Conservation (phyloP, 768 basidiomycete genomes). For the Holtermannia corniformis region DNA sequence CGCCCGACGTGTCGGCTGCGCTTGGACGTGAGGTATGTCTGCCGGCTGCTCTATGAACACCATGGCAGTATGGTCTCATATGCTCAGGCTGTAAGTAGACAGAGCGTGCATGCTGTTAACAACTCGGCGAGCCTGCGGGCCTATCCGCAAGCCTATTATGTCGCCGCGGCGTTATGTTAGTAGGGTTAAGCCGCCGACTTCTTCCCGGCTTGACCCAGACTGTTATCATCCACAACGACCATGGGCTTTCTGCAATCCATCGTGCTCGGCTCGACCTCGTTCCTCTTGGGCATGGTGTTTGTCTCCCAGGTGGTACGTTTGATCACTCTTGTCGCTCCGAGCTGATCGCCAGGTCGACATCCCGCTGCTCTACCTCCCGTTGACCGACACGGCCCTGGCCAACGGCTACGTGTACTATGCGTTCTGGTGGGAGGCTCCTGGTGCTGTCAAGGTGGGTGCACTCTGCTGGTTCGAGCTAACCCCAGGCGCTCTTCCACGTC, state of each 20-base stretch:
- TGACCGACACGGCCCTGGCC: constrained; percentile 56
- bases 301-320: constrained; percentile 30
- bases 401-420: constrained; percentile 85
- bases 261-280: constrained; percentile 76
- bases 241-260: constrained; percentile 89
- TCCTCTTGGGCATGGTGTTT: constrained; percentile 65
- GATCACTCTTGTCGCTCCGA: constrained; percentile 1
- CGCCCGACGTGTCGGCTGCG: too few relatives aligned
- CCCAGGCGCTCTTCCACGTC: constrained; percentile 73
- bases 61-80: too few relatives aligned
- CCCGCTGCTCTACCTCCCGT: constrained; percentile 59
- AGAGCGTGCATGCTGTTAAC: too few relatives aligned
- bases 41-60: too few relatives aligned
- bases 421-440: constrained; percentile 86
- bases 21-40: too few relatives aligned
- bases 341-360: constrained; percentile 81
- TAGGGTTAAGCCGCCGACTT: too few relatives aligned
- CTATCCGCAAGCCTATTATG: too few relatives aligned
- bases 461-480: constrained; percentile 2
- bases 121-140: too few relatives aligned
- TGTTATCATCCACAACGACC: too few relatives aligned
- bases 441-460: constrained; percentile 74
- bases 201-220: too few relatives aligned
- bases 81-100: too few relatives aligned
- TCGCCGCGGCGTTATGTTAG: too few relatives aligned